These are phyloP conservation scores for Conoideocrella luteorostrata DNA, from an alignment of 2,329 filamentous ascomycete species.

Conservation along the genomic window DNA sequence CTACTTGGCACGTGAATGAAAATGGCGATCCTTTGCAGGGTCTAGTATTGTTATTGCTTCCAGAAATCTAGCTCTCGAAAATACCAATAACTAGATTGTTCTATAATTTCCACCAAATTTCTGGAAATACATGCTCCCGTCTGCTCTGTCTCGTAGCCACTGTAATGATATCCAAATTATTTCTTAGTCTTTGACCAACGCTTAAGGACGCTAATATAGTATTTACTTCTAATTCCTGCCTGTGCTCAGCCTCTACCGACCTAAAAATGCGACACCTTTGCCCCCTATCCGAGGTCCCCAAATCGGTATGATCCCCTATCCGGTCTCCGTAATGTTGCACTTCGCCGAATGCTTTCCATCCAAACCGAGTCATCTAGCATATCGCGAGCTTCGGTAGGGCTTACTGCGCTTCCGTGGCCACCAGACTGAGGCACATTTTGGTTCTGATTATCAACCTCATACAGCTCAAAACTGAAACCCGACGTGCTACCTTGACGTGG, in stretches of 20 bases:
- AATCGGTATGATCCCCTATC: slow-evolving; percentile 28
- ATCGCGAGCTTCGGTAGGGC: slow-evolving; percentile 70
- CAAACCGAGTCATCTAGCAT: slow-evolving; percentile 85
- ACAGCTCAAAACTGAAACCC: slow-evolving; percentile 53
- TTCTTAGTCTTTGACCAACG: too few species aligned
- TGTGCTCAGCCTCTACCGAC: too few species aligned
- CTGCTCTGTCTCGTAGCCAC: too few species aligned
- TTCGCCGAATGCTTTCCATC: slow-evolving; percentile 86
- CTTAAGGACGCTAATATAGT: too few species aligned
- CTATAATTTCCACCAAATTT: too few species aligned
- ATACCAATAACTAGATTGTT: too few species aligned
- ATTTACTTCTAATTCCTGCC: neutral
- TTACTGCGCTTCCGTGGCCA: slow-evolving; percentile 62
- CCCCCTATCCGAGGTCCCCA: slow-evolving; percentile 19
- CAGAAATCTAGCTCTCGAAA: too few species aligned
- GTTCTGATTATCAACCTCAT: slow-evolving; percentile 33
- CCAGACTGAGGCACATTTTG: slow-evolving; percentile 35
- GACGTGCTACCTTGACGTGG: slow-evolving; percentile 40
- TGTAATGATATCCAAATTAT: too few species aligned
- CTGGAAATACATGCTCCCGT: too few species aligned
- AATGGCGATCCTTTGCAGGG: too few species aligned
- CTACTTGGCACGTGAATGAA: too few species aligned
- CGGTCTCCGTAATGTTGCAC: slow-evolving; percentile 61
- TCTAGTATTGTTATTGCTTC: too few species aligned
- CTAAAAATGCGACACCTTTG: neutral